phyloP scores from a whole-genome alignment of 768 basidiomycete species.

The Crassisporium funariophilum region DNA sequence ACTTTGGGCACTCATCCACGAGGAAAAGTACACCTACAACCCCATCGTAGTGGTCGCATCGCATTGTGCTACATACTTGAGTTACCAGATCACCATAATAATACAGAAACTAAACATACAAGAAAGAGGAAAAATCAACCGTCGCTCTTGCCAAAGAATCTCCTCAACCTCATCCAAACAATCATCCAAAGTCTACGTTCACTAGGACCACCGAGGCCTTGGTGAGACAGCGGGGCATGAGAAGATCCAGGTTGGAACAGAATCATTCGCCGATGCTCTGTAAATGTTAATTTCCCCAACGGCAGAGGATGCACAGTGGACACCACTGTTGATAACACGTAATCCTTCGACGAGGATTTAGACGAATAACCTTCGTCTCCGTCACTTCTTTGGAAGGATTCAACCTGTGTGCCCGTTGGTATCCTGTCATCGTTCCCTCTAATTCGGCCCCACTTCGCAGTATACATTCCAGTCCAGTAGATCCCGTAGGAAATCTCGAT shows the following conservation, averaged over 20 bases:
- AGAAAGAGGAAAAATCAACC: not conserved
- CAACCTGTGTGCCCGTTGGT: not conserved
- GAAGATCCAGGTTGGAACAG: constrained; percentile 15
- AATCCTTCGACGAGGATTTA: constrained; percentile 23
- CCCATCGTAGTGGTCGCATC: too few species aligned
- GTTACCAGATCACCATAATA: not conserved
- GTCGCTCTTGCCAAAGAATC: not conserved
- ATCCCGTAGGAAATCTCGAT: constrained; percentile 31
- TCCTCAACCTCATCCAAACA: not conserved
- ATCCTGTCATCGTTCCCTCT: constrained; percentile 11
- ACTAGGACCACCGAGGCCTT: not conserved
- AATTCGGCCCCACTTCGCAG: constrained; percentile 27
- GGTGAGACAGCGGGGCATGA: not conserved
- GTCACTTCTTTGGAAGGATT: constrained; percentile 3
- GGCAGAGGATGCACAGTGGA: constrained; percentile 23
- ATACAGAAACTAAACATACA: not conserved
- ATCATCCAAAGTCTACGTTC: not conserved
- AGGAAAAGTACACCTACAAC: not conserved
- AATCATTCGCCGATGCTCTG: constrained; percentile 31
- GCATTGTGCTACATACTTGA: too few species aligned
- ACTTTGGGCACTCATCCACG: too few species aligned
- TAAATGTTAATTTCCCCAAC: constrained; percentile 30
- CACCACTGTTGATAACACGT: constrained; percentile 22
- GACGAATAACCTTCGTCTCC: constrained; percentile 15
- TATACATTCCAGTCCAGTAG: constrained; percentile 34